Evolutionary conservation across 2,329 filamentous ascomycete genomes (phyloP).

Genomic region (Sporothrix pallida): DNA sequence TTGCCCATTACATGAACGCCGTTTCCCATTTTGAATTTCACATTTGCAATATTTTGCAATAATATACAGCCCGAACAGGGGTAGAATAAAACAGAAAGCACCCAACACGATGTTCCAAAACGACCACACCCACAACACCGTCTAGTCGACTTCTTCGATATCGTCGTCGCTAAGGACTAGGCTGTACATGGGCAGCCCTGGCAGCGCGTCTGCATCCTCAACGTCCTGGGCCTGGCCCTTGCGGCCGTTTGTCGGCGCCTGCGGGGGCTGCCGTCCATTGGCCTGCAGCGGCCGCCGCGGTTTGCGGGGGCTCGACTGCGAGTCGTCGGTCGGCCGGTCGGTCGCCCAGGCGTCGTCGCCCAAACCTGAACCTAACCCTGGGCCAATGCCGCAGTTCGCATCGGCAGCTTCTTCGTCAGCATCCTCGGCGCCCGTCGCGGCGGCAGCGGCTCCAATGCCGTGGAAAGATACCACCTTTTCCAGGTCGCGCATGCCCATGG

Average conservation of each 20-base stretch:
- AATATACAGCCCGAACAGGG: conserved; percentile 8
- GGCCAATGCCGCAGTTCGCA: conserved; percentile 40
- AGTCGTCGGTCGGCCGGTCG: conserved; percentile 63
- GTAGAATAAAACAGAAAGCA: background rate
- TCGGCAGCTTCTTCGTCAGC: conserved; percentile 48
- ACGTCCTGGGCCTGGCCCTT: conserved; percentile 37
- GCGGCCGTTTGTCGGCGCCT: conserved; percentile 40
- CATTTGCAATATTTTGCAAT: background rate
- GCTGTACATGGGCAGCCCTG: conserved; percentile 61
- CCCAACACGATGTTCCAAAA: background rate
- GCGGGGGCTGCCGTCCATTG: background rate
- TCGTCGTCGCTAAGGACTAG: conserved; percentile 81
- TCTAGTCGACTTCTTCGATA: conserved; percentile 68
- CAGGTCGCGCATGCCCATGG: conserved; percentile 60
- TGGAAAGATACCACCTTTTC: conserved; percentile 72
- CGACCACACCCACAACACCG: background rate
- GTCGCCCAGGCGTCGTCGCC: conserved; percentile 64
- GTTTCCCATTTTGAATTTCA: background rate
- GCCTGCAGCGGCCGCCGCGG: conserved; percentile 41
- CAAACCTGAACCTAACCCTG: conserved; percentile 29
- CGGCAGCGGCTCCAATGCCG: conserved; percentile 57
- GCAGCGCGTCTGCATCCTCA: conserved; percentile 46
- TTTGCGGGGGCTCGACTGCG: conserved; percentile 53
- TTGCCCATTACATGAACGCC: background rate
- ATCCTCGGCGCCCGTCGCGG: conserved; percentile 52